Base-by-base conservation (phyloP, 805 yeast genomes). In the Brettanomyces custersianus region DNA sequence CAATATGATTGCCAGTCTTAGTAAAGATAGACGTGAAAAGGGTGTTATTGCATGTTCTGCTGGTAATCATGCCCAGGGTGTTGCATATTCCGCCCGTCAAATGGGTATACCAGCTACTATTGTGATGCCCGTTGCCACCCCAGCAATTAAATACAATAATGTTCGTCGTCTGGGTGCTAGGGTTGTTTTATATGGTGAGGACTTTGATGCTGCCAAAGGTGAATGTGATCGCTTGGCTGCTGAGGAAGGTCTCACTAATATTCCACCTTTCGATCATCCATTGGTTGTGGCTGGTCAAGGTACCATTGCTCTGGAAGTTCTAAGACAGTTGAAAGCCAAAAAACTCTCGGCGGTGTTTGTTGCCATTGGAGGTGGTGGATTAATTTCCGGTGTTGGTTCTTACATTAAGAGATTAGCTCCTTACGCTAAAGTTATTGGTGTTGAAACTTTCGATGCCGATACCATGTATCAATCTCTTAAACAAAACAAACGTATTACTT, bases 11-110 rank as follows among this genome's bases (percentile, higher is more conserved):
- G 94, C 97, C 24, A 84, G 90, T 49, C 61, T 92, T 34, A 75
- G 77, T 36, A 61, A 72, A n/a, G 74, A 70, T 31, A 65, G 78
- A 47, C 70, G 79, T 44, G 49, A 85, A 56, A 67, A 71, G 33
- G 99, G 99, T 48, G 96, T 92, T 37, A 82, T 94, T 54, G 96
- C 97, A 0, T 92, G 97, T 52, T 86, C 96, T 21, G 99, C 99
- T 4, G 99, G 99, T 24, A 92, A 92, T 59, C 99, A 92, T 51
- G 99, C 99, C 2, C 99, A 92, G 57, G 99, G 99, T 46, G 97
- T 92, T 11, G 98, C 98, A 0, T 90, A 62, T 55, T 81, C 95
- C 17, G 95, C 97, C 4, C 77, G 75, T 41, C 75, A 80, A 40
- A 65, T 92, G 52, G 80, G 80, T 20, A 86, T 92, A 36, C 92